Evolutionary conservation across 805 yeast species (phyloP).

Genomic region (Candida multigemmis): DNA sequence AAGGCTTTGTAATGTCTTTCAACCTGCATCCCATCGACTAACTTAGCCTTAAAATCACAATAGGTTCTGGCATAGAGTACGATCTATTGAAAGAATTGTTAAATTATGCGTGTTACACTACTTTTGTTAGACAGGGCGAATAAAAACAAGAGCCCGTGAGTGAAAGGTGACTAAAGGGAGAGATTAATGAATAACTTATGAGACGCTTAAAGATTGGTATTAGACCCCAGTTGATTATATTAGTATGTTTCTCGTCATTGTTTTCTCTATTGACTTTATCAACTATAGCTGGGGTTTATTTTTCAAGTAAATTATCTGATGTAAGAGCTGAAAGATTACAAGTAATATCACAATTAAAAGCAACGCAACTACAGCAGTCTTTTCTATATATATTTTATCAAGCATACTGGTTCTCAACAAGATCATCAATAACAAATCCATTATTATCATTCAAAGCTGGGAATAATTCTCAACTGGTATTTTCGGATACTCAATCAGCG

Average conservation of each 20-base stretch:
- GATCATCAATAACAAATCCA: conserved; percentile 53
- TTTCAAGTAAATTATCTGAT: conserved; percentile 50
- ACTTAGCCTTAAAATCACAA: too few relatives aligned
- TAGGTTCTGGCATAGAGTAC: too few relatives aligned
- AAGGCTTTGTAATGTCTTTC: too few relatives aligned
- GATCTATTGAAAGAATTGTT: too few relatives aligned
- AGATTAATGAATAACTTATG: conserved; percentile 10
- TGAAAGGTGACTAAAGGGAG: too few relatives aligned
- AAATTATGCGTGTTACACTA: too few relatives aligned
- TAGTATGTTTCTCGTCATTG: conserved; percentile 63
- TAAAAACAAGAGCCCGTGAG: too few relatives aligned
- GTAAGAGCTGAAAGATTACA: conserved; percentile 63
- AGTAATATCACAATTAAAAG: conserved; percentile 73
- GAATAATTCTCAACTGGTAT: conserved; percentile 42
- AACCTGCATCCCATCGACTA: too few relatives aligned
- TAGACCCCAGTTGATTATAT: conserved; percentile 62
- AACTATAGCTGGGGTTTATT: conserved; percentile 65
- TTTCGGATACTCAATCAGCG: conserved; percentile 32
- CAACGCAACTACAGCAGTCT: conserved; percentile 69
- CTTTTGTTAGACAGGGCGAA: too few relatives aligned
- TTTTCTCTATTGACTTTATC: conserved; percentile 67
- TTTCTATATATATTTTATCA: conserved; percentile 59
- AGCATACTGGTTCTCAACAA: conserved; percentile 51
- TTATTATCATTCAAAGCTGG: conserved; percentile 64
- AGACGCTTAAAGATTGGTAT: conserved; percentile 50